These are phyloP conservation scores for Mortierella sp. DNA, from an alignment of 371 early-diverging fungal genomes.

Conservation along the genomic window DNA sequence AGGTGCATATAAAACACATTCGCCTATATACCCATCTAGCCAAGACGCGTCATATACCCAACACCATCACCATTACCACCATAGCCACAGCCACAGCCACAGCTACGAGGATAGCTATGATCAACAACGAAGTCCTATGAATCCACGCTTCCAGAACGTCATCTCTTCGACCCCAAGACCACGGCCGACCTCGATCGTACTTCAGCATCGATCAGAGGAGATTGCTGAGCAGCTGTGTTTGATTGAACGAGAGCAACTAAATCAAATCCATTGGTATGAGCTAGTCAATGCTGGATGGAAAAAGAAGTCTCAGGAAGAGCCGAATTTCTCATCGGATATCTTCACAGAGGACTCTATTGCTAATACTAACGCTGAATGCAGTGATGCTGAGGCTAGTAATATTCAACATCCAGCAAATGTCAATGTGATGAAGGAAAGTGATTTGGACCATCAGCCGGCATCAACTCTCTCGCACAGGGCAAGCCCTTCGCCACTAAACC, in stretches of 20 bases:
- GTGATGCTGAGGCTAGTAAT: neutral
- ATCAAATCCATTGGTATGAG: constrained; percentile 73
- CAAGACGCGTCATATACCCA: neutral
- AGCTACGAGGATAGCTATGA: constrained; percentile 22
- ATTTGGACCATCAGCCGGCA: neutral
- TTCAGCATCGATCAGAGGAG: constrained; percentile 65
- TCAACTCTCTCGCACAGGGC: neutral
- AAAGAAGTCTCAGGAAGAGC: constrained; percentile 33
- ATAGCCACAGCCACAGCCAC: neutral
- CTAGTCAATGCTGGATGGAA: constrained; percentile 73
- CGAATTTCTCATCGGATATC: neutral
- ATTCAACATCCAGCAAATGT: neutral
- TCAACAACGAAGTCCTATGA: constrained; percentile 46
- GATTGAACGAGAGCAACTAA: constrained; percentile 67
- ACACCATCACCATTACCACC: neutral
- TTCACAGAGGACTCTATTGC: neutral
- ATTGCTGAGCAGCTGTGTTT: constrained; percentile 74
- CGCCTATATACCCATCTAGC: constrained; percentile 6
- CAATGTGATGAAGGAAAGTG: neutral
- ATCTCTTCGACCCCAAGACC: constrained; percentile 11
- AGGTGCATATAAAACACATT: constrained; percentile 1
- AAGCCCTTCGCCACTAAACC: constrained; percentile 25
- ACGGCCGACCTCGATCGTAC: constrained; percentile 58
- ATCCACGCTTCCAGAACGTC: constrained; percentile 40
- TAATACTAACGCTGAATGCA: neutral